Conservation (phyloP, 768 basidiomycete genomes). For the Tylopilus sp. region DNA sequence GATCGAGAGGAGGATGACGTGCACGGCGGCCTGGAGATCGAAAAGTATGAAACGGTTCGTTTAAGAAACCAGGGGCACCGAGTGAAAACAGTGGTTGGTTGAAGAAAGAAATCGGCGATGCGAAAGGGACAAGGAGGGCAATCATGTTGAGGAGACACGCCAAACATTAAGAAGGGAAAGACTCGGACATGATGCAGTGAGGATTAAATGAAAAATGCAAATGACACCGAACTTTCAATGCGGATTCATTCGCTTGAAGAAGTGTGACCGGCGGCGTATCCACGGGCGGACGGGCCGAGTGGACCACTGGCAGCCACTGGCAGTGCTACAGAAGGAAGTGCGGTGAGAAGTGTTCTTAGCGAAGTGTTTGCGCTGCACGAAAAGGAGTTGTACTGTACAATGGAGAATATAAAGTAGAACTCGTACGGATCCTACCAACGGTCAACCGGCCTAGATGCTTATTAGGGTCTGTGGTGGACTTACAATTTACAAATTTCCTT, state of each 20-base stretch:
- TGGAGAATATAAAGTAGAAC: background rate
- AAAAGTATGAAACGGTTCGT: constrained; percentile 82
- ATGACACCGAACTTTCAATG: constrained; percentile 52
- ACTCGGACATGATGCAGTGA: constrained; percentile 66
- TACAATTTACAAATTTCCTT: too few species aligned
- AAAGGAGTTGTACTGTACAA: constrained; percentile 4
- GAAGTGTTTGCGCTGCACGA: constrained; percentile 1
- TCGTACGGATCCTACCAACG: background rate
- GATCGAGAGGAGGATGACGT: constrained; percentile 90
- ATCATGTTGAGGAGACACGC: constrained; percentile 71
- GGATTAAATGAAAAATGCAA: constrained; percentile 61
- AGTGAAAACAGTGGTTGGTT: constrained; percentile 80
- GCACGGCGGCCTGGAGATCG: constrained; percentile 73
- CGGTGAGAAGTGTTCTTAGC: constrained; percentile 30
- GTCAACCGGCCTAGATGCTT: background rate
- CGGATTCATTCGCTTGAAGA: constrained; percentile 56
- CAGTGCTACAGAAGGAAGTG: too few species aligned
- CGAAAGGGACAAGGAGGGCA: constrained; percentile 77
- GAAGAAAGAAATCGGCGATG: constrained; percentile 87
- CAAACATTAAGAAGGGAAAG: constrained; percentile 68
- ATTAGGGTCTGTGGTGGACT: background rate
- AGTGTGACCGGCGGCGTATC: constrained; percentile 63
- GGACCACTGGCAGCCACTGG: constrained; percentile 64
- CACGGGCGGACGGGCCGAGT: constrained; percentile 71
- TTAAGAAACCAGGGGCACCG: constrained; percentile 88